Evolutionary conservation across 1,284 basidiomycete genomes (phyloP).

Genomic region (Termitomyces sp.): DNA sequence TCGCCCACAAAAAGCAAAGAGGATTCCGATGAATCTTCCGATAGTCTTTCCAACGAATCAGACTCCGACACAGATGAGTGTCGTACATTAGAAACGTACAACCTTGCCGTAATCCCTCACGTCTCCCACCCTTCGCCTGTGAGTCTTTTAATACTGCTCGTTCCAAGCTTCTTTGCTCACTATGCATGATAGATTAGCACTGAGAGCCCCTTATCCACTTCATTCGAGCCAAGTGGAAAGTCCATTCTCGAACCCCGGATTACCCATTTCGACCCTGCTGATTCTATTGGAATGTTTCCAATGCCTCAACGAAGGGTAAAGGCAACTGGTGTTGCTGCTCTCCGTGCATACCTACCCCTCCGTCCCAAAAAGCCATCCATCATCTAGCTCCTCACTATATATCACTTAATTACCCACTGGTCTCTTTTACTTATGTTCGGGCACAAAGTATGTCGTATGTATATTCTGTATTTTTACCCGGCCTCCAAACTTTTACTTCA

Average conservation of each 20-base stretch:
- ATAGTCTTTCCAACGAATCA: constrained; percentile 22
- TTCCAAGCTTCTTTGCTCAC: constrained; percentile 1
- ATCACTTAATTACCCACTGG: not conserved
- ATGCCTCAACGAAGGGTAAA: constrained; percentile 15
- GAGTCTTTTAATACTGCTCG: not conserved
- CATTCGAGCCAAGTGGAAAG: constrained; percentile 16
- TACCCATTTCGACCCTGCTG: constrained; percentile 18
- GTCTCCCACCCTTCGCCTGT: constrained; percentile 1
- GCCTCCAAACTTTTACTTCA: not conserved
- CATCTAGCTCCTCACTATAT: not conserved
- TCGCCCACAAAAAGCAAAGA: not conserved
- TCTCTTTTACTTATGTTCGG: not conserved
- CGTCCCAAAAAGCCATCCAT: constrained; percentile 7
- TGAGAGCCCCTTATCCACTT: constrained; percentile 15
- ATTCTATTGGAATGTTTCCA: constrained; percentile 27
- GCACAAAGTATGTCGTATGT: not conserved
- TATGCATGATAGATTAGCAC: constrained; percentile 15
- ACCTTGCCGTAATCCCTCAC: not conserved
- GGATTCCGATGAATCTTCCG: not conserved
- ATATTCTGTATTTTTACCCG: not conserved
- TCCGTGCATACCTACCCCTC: constrained; percentile 17
- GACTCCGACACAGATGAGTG: constrained; percentile 26
- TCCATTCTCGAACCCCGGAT: constrained; percentile 23
- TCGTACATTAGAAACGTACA: constrained; percentile 14
- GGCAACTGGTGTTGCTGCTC: constrained; percentile 11